A percentile compares a stretch with the other conserved stretches of the same genome.
Conservation (phyloP, 163 green algal species). For the Trebouxiophyceae sp. region DNA sequence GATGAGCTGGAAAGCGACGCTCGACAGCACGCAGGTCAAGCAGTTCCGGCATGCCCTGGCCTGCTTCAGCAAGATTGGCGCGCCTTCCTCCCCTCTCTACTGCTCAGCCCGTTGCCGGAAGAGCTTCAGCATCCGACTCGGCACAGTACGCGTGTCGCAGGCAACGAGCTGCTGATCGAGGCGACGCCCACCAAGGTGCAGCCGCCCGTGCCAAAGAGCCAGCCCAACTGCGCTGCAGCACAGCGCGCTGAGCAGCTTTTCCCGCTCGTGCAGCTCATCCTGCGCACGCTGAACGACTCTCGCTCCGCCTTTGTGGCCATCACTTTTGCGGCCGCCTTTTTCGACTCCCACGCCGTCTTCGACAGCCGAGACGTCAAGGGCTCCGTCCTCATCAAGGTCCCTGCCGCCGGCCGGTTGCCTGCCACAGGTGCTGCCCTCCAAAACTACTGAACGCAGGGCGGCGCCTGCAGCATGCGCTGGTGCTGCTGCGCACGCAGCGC, state of each 20-base stretch:
- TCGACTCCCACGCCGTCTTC: conserved; percentile 60
- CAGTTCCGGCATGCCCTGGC: neutral
- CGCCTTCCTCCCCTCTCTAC: neutral
- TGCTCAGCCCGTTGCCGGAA: neutral
- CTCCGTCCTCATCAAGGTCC: conserved; percentile 55
- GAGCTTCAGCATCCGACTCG: neutral
- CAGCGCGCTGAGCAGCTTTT: neutral
- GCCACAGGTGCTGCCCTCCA: no score
- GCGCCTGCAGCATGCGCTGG: conserved; percentile 49
- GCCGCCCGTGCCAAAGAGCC: no score
- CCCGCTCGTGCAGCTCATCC: conserved; percentile 41
- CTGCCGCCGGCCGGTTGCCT: no score
- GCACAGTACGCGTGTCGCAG: conserved; percentile 8
- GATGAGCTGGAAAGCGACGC: conserved; percentile 1
- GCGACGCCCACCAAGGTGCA: conserved; percentile 37
- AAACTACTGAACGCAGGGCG: no score
- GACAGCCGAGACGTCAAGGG: conserved; percentile 44
- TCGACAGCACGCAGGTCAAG: neutral
- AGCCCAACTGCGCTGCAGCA: no score
- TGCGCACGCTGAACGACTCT: conserved; percentile 63
- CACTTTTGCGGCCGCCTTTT: conserved; percentile 52
- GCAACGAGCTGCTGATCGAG: conserved; percentile 49
- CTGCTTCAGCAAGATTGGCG: neutral
- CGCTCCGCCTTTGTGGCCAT: conserved; percentile 57
- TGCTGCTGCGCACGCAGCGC: conserved; percentile 43